Conservation (phyloP, 2,329 filamentous ascomycete species). For the Stagonosporopsis cucurbitacearum region DNA sequence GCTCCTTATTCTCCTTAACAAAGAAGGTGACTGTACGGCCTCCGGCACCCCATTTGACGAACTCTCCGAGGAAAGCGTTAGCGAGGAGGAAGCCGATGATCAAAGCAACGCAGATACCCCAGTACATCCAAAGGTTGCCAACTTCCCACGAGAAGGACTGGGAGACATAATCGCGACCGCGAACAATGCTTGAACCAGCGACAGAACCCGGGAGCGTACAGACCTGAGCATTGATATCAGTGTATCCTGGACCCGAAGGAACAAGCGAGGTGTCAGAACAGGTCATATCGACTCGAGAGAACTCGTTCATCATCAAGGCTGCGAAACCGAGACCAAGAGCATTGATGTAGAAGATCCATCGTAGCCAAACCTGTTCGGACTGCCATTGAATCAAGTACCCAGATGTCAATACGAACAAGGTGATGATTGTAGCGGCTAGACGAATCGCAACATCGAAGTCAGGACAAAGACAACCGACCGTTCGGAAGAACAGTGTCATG, state of each 20-base stretch:
- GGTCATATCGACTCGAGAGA: slow-evolving; percentile 69
- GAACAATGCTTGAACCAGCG: slow-evolving; percentile 68
- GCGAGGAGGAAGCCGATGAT: slow-evolving; percentile 76
- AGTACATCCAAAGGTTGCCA: slow-evolving; percentile 72
- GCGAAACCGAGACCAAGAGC: slow-evolving; percentile 79
- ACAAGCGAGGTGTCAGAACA: slow-evolving; percentile 74
- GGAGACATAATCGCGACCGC: slow-evolving; percentile 72
- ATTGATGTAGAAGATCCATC: slow-evolving; percentile 84
- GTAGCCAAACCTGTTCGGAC: slow-evolving; percentile 76
- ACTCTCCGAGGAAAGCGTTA: slow-evolving; percentile 77
- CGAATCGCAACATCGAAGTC: slow-evolving; percentile 89
- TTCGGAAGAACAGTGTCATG: slow-evolving; percentile 56
- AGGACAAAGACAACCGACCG: slow-evolving; percentile 70
- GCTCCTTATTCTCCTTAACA: slow-evolving; percentile 71
- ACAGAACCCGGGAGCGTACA: slow-evolving; percentile 79
- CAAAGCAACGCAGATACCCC: slow-evolving; percentile 72
- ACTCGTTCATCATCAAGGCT: slow-evolving; percentile 86
- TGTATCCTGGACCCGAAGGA: slow-evolving; percentile 73
- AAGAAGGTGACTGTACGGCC: slow-evolving; percentile 84
- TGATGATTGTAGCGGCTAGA: slow-evolving; percentile 77
- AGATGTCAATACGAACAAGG: slow-evolving; percentile 79
- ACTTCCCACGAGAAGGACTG: slow-evolving; percentile 71
- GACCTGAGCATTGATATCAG: slow-evolving; percentile 74
- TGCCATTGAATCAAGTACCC: slow-evolving; percentile 86
- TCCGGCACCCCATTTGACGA: slow-evolving; percentile 77